Evolutionary conservation across 2,329 filamentous ascomycete genomes (phyloP).

Genomic region (Sporothrix phasma): DNA sequence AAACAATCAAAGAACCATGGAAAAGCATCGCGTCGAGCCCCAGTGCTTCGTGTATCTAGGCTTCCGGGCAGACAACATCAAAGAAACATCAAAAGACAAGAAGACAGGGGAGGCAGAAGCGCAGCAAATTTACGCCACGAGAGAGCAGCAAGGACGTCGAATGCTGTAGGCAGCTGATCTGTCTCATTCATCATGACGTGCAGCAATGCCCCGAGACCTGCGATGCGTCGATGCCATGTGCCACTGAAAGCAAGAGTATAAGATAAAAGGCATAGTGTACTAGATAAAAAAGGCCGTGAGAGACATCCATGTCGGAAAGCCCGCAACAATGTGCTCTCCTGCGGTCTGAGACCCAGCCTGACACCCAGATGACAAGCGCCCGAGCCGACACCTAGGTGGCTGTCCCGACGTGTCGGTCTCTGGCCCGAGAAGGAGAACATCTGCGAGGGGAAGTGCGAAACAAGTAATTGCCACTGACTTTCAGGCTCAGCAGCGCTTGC

Average conservation of each 20-base stretch:
- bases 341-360: too few relatives aligned
- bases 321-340: neutral
- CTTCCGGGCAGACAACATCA: too few relatives aligned
- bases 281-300: too few relatives aligned
- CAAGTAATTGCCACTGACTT: neutral
- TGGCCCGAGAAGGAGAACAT: neutral
- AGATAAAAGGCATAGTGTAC: too few relatives aligned
- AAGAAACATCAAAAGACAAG: too few relatives aligned
- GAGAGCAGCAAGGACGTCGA: neutral
- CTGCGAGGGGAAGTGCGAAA: neutral
- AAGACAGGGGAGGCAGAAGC: neutral
- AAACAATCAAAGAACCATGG: too few relatives aligned
- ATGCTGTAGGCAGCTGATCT: neutral
- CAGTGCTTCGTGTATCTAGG: too few relatives aligned
- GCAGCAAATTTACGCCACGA: neutral
- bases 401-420: neutral
- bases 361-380: neutral
- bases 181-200: neutral
- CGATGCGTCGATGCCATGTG: neutral
- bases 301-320: neutral
- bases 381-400: neutral
- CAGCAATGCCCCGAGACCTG: neutral
- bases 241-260: neutral
- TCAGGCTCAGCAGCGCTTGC: neutral
- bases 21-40: neutral